These are phyloP conservation scores for Pseudopithomyces chartarum DNA, from an alignment of 2,329 filamentous ascomycete genomes.

Conservation along the genomic window DNA sequence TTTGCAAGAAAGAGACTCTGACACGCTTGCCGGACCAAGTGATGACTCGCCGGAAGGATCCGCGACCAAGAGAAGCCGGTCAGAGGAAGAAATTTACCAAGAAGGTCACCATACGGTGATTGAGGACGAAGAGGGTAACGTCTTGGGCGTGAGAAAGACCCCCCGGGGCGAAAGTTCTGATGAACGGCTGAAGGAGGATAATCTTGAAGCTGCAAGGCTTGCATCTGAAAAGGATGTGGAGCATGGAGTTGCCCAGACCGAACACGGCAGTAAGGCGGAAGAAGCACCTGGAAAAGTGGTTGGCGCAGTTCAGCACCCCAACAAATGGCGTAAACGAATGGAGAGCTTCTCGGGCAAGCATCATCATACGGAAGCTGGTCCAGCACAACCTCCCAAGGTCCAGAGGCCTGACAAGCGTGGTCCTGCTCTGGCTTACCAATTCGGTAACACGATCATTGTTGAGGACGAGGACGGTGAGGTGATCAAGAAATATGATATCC, in stretches of 20 bases:
- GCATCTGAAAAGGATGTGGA: conserved; percentile 58
- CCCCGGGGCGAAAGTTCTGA: conserved; percentile 50
- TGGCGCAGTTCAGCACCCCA: conserved; percentile 44
- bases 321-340: conserved; percentile 52
- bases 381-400: conserved; percentile 33
- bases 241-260: conserved; percentile 52
- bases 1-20: conserved; percentile 49
- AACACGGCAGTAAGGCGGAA: conserved; percentile 52
- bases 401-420: conserved; percentile 57
- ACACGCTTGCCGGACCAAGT: conserved; percentile 50
- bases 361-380: conserved; percentile 45
- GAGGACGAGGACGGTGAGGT: conserved; percentile 88
- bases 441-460: conserved; percentile 87
- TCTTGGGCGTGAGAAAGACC: conserved; percentile 68
- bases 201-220: conserved; percentile 55
- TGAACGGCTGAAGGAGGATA: conserved; percentile 67
- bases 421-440: conserved; percentile 82
- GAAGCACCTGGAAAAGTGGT: conserved; percentile 43
- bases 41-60: conserved; percentile 46
- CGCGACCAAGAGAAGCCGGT: conserved; percentile 25
- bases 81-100: conserved; percentile 71
- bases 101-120: conserved; percentile 80
- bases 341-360: conserved; percentile 53
- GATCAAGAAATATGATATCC: conserved; percentile 80
- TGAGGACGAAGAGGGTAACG: conserved; percentile 86